These are phyloP conservation scores for Agrocybe chaxingu DNA, from an alignment of 768 basidiomycete genomes.

Conservation along the genomic window DNA sequence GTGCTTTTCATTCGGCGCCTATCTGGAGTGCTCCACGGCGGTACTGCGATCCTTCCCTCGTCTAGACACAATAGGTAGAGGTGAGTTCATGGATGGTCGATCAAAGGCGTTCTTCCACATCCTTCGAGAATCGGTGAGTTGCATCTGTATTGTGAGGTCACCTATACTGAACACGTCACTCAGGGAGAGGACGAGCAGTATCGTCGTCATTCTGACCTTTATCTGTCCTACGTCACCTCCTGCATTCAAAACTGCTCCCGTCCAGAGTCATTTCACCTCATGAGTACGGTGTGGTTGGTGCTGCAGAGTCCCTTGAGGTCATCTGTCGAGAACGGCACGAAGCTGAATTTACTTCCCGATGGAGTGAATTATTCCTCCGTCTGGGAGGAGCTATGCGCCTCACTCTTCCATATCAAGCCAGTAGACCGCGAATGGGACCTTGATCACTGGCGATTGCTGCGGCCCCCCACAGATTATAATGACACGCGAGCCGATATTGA, in stretches of 20 bases:
- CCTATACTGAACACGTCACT: background rate
- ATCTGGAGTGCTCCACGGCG: background rate
- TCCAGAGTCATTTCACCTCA: background rate
- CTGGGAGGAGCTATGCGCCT: background rate
- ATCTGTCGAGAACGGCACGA: too few species aligned
- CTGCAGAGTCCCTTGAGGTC: background rate
- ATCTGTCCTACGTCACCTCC: background rate
- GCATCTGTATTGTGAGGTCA: background rate
- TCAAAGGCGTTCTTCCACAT: background rate
- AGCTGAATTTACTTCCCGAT: too few species aligned
- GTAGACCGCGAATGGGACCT: background rate
- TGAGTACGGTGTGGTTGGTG: background rate
- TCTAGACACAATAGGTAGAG: background rate
- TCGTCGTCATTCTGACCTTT: background rate
- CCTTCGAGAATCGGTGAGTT: background rate
- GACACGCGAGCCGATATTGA: background rate
- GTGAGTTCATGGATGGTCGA: background rate
- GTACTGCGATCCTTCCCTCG: background rate
- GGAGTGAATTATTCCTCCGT: too few species aligned
- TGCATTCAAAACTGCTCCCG: background rate
- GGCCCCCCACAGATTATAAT: background rate
- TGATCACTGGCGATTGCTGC: background rate
- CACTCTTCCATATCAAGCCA: background rate
- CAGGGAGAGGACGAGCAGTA: background rate
- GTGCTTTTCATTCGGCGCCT: background rate